Conservation (phyloP, 441 rosid genomes). For the Gossypium davidsonii region DNA sequence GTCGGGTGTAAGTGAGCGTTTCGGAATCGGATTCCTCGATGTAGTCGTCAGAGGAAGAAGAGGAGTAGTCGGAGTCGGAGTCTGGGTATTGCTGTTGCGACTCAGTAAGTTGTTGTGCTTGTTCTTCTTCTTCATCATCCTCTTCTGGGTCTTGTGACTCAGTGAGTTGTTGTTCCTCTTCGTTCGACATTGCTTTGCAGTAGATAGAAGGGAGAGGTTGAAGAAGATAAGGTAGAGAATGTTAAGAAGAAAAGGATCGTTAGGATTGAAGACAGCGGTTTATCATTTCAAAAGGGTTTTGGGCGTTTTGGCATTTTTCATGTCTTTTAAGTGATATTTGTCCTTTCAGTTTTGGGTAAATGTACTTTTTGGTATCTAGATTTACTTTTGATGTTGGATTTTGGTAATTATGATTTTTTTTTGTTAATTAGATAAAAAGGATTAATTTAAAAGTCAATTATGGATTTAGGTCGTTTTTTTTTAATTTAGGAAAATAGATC, state of each 20-base stretch:
- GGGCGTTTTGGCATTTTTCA: background rate
- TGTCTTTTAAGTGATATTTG: background rate
- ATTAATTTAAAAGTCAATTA: no score
- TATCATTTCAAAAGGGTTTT: slow-evolving; percentile 11
- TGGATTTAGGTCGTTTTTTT: no score
- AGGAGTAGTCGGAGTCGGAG: slow-evolving; percentile 37
- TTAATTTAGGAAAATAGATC: no score
- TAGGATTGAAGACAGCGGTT: background rate
- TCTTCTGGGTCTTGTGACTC: slow-evolving; percentile 24
- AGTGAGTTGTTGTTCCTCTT: slow-evolving; percentile 19
- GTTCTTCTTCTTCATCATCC: background rate
- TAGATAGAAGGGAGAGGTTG: slow-evolving; percentile 16
- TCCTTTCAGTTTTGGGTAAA: background rate
- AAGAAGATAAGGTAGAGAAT: slow-evolving; percentile 17
- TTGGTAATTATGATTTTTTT: no score
- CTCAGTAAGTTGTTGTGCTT: background rate
- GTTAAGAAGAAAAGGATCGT: background rate
- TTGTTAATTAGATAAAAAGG: no score
- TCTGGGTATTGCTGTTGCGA: slow-evolving; percentile 28
- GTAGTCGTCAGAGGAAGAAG: slow-evolving; percentile 33
- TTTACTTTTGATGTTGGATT: no score
- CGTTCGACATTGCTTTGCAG: slow-evolving; percentile 23
- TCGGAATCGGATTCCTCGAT: slow-evolving; percentile 19
- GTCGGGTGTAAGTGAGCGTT: slow-evolving; percentile 27
- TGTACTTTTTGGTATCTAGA: no score